Percentiles rank a stretch among this genome's conserved stretches.
These are phyloP conservation scores for Aspergillus campestris DNA, from an alignment of 495 filamentous ascomycete species.

Conservation along the genomic window DNA sequence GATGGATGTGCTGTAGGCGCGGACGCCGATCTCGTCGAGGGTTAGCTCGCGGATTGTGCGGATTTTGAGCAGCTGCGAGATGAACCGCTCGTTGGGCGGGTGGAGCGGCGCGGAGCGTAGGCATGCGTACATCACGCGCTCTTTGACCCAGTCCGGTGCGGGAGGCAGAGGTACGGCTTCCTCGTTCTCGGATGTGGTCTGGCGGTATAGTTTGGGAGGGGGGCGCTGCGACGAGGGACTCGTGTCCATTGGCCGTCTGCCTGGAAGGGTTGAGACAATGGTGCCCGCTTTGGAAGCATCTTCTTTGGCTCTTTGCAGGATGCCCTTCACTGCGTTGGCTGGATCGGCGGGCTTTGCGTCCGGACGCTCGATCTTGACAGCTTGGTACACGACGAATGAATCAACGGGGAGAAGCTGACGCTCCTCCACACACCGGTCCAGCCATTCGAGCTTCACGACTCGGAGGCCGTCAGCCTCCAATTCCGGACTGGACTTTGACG, in stretches of 20 bases:
- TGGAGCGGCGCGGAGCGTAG: constrained; percentile 64
- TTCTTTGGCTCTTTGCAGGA: constrained; percentile 46
- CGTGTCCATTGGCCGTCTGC: constrained; percentile 3
- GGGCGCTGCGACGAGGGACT: constrained; percentile 8
- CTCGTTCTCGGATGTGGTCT: constrained; percentile 70
- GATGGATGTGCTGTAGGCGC: constrained; percentile 85
- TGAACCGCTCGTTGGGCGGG: constrained; percentile 69
- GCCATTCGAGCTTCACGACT: constrained; percentile 72
- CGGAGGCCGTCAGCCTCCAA: constrained; percentile 35
- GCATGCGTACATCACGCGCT: constrained; percentile 67
- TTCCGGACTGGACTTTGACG: not conserved
- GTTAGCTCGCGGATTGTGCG: constrained; percentile 59
- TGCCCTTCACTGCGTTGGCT: constrained; percentile 17
- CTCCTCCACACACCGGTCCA: constrained; percentile 50
- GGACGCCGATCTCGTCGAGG: constrained; percentile 67
- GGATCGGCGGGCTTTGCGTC: not conserved
- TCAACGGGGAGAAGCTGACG: constrained; percentile 47
- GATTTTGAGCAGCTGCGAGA: constrained; percentile 67
- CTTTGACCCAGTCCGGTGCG: constrained; percentile 61
- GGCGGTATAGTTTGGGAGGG: constrained; percentile 45
- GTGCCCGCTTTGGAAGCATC: constrained; percentile 27
- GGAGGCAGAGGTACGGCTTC: constrained; percentile 40
- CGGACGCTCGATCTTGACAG: constrained; percentile 16
- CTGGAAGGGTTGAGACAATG: not conserved
- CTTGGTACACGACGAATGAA: constrained; percentile 60